Percentiles rank a stretch among this genome's conserved stretches.
Evolutionary conservation across 805 yeast genomes (phyloP).

Genomic region (Blastobotrys chiropterorum): DNA sequence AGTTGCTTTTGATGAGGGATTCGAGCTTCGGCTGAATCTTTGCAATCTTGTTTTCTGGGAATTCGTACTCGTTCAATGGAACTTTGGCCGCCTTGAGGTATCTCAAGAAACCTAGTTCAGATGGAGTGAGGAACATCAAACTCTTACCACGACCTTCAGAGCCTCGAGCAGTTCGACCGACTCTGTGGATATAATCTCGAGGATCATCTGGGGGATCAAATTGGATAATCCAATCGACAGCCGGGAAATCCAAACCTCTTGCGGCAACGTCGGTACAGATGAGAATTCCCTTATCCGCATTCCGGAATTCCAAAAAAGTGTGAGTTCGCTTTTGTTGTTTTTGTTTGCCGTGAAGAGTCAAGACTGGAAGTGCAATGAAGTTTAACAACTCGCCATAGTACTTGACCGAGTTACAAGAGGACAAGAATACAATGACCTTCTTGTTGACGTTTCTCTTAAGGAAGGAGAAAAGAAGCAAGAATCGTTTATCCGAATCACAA

Average conservation of each 20-base stretch:
- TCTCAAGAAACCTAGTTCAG: conserved; percentile 88
- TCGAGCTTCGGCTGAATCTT: conserved; percentile 92
- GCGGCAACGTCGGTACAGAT: conserved; percentile 99
- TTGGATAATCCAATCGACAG: conserved; percentile 98
- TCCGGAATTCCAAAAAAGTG: conserved; percentile 96
- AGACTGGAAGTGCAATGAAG: conserved; percentile 93
- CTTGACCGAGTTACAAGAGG: conserved; percentile 95
- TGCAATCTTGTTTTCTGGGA: conserved; percentile 89
- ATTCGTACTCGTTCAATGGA: conserved; percentile 94
- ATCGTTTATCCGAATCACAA: conserved; percentile 93
- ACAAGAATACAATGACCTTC: conserved; percentile 88
- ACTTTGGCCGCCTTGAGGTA: conserved; percentile 95
- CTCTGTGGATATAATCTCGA: conserved; percentile 97
- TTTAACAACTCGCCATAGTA: conserved; percentile 91
- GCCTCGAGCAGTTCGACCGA: conserved; percentile 96
- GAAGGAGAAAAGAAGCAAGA: conserved; percentile 83
- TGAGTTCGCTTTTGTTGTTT: conserved; percentile 98
- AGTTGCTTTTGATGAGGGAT: conserved; percentile 84
- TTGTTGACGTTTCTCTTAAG: conserved; percentile 81
- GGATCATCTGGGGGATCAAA: conserved; percentile 99
- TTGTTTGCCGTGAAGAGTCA: conserved; percentile 96
- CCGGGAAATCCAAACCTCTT: conserved; percentile 96
- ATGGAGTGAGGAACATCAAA: conserved; percentile 90
- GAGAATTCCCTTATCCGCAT: conserved; percentile 88
- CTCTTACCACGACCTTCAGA: conserved; percentile 84